These are phyloP conservation scores for Lichtheimia hyalospora DNA, from an alignment of 371 early-diverging fungal species.

Conservation along the genomic window DNA sequence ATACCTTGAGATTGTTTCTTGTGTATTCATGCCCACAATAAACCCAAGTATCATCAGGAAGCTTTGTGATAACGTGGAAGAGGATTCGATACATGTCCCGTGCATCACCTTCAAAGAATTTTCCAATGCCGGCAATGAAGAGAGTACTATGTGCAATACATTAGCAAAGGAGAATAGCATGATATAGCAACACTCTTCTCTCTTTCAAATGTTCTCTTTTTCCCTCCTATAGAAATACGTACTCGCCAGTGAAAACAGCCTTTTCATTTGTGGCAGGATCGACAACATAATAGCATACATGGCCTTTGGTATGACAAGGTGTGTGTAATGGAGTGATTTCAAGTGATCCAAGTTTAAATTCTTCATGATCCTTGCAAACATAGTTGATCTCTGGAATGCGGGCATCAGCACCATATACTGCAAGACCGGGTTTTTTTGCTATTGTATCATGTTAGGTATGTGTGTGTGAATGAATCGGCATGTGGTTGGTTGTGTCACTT, in stretches of 20 bases:
- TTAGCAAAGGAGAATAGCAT: background rate
- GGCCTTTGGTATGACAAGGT: constrained; percentile 89
- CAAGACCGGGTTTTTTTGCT: constrained; percentile 67
- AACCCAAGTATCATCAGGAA: constrained; percentile 88
- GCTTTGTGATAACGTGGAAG: constrained; percentile 65
- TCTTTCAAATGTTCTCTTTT: background rate
- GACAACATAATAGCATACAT: constrained; percentile 81
- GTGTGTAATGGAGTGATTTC: constrained; percentile 72
- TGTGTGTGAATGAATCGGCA: background rate
- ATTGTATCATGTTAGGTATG: background rate
- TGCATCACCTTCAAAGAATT: constrained; percentile 93
- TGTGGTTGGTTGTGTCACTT: constrained; percentile 15
- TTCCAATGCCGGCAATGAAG: constrained; percentile 76
- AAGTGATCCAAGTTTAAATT: constrained; percentile 75
- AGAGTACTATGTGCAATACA: constrained; percentile 23
- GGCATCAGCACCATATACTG: constrained; percentile 85
- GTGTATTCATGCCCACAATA: constrained; percentile 88
- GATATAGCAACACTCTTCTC: too few relatives aligned
- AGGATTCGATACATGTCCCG: constrained; percentile 84
- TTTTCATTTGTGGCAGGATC: constrained; percentile 48
- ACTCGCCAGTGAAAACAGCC: constrained; percentile 54
- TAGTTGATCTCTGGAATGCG: constrained; percentile 85
- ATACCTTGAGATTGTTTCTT: constrained; percentile 38
- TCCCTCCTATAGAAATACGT: constrained; percentile 7
- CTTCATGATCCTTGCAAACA: constrained; percentile 72